Evolutionary conservation across 2,329 filamentous ascomycete species (phyloP), one percentile per base, ranked within the genome.

Genomic region (Paecilomyces variotii): DNA sequence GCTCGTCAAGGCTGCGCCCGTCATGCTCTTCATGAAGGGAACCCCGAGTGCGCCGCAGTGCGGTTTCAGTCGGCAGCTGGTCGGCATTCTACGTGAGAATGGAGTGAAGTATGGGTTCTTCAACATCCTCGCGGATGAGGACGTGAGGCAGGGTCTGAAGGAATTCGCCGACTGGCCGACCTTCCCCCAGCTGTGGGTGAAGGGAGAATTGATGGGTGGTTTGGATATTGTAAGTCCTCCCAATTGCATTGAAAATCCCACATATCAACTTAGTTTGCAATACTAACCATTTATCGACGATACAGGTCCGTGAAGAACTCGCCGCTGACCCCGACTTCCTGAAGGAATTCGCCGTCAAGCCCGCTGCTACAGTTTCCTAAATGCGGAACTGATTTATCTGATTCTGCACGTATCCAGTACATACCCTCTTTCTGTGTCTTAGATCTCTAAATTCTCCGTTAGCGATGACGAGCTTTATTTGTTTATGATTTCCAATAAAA

Each of bases 11-110:
- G 94, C 94, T 4, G 93, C 94, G 32, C 91, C 92, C 0, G 92
- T 99, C 32, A 99, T 99, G 94, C 81, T 99, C 28, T 99, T 99
- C 76, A 96, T 96, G 91, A 96, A 96, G 79, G 92, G 91, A n/a
- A 95, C 90, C 2, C 91, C 91, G 0, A 90, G 87, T 64, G 83
- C 85, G 32, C 91, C 91, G 0, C 89, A 96, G 75, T 96, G 92
- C 70, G 91, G 94, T 2, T 99, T 99, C 77, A 96, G 90, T 65
- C 82, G 93, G 65, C 91, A 97, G 78, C 79, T 96, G 52, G 94
- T 99, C 51, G 86, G 80, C 27, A 84, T 99, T 53, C 78, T 99
- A 67, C 84, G 94, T 56, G 93, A 97, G 77, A 87, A 91, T 71
- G 88, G 88, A 55, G 89, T 99, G 61, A 91, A 96, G 73, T 99